Percentiles rank a stretch among this genome's conserved stretches.
Conservation (phyloP, 192 early-diverging fungal species). For the Geranomyces variabilis region DNA sequence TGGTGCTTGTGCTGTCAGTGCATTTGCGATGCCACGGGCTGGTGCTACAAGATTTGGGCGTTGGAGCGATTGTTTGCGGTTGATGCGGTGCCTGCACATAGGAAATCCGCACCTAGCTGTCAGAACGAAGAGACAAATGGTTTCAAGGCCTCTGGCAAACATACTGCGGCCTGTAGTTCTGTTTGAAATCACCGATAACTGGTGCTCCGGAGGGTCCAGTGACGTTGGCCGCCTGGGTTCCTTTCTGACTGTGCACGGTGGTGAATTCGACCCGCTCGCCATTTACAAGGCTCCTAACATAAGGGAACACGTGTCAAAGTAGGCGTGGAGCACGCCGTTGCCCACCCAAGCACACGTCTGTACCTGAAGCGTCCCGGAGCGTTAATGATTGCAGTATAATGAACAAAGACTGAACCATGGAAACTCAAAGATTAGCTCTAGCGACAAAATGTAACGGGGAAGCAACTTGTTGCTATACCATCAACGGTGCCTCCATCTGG, state of each 20-base stretch:
- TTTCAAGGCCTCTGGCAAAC: too few relatives aligned
- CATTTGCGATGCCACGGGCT: too few relatives aligned
- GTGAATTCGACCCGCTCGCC: slow-evolving; percentile 51
- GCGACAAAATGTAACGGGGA: too few relatives aligned
- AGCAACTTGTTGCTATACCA: slow-evolving; percentile 66
- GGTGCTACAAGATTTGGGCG: not conserved
- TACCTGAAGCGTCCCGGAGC: slow-evolving; percentile 42
- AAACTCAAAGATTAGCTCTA: not conserved
- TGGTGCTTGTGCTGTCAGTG: too few relatives aligned
- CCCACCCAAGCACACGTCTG: not conserved
- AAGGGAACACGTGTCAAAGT: too few relatives aligned
- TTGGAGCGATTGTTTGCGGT: not conserved
- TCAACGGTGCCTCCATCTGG: slow-evolving; percentile 72
- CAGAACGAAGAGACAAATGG: slow-evolving; percentile 47
- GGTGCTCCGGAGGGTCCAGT: slow-evolving; percentile 70
- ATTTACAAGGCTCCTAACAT: slow-evolving; percentile 31
- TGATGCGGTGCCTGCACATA: not conserved
- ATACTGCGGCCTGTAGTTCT: too few relatives aligned
- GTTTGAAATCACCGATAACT: slow-evolving; percentile 74
- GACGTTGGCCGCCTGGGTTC: slow-evolving; percentile 80
- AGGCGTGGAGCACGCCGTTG: slow-evolving; percentile 26
- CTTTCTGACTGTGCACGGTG: slow-evolving; percentile 69
- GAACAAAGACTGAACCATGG: slow-evolving; percentile 43
- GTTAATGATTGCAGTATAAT: slow-evolving; percentile 45
- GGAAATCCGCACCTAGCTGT: not conserved